Evolutionary conservation across 2,329 filamentous ascomycete genomes (phyloP).

Genomic region (Fusarium incarnatum): DNA sequence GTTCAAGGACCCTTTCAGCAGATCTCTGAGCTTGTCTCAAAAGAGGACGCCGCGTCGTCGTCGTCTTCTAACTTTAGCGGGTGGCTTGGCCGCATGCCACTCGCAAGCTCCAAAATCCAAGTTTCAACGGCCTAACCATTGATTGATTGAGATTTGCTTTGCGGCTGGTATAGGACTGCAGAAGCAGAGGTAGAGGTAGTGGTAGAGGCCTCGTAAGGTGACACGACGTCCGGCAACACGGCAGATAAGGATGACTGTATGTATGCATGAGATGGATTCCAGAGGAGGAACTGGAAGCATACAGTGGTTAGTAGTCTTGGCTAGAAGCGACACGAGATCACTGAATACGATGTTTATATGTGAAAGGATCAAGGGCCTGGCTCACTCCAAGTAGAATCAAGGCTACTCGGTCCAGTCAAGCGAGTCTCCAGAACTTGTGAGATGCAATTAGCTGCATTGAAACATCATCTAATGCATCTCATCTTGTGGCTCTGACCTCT

Average conservation of each 20-base stretch:
- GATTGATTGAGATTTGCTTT: constrained; percentile 24
- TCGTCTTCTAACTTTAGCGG: constrained; percentile 13
- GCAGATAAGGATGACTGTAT: constrained; percentile 22
- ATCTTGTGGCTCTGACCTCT: constrained; percentile 12
- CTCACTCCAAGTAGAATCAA: constrained; percentile 1
- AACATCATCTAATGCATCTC: constrained; percentile 5
- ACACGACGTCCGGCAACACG: constrained; percentile 23
- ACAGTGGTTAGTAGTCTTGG: constrained; percentile 2
- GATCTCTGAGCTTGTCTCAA: constrained; percentile 24
- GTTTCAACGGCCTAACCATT: neutral
- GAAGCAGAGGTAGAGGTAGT: neutral
- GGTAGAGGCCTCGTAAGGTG: constrained; percentile 3
- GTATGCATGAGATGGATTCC: constrained; percentile 4
- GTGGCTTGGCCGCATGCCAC: constrained; percentile 30
- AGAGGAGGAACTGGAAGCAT: constrained; percentile 12
- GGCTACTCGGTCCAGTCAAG: constrained; percentile 8
- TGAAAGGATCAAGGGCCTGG: constrained; percentile 22
- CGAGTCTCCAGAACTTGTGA: constrained; percentile 11
- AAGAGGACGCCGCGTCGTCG: constrained; percentile 17
- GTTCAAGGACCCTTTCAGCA: neutral
- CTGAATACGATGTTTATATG: constrained; percentile 40
- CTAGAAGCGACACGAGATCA: constrained; percentile 43
- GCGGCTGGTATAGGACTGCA: constrained; percentile 7
- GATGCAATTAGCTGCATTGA: neutral
- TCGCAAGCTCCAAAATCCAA: constrained; percentile 22